phyloP scores from a whole-genome alignment of 2,329 filamentous ascomycete species.

The Diaporthe vaccinii region DNA sequence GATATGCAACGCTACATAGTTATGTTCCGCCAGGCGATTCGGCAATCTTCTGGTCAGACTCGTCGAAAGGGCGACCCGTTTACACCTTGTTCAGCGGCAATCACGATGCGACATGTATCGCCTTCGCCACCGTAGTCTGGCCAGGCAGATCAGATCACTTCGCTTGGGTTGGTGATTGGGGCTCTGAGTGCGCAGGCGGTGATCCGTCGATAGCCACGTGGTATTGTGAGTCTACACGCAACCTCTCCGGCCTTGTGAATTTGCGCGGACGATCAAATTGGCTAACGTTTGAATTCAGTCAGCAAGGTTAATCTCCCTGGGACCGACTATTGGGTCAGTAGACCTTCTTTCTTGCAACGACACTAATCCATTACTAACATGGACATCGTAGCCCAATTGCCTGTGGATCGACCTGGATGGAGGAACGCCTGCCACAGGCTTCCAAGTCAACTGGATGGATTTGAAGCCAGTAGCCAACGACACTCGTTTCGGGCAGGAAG shows the following conservation, averaged over 20 bases:
- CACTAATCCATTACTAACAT: not conserved
- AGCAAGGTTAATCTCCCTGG: not conserved
- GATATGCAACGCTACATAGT: not conserved
- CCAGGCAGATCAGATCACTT: not conserved
- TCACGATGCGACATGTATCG: not conserved
- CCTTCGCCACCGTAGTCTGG: not conserved
- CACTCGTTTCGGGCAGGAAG: not conserved
- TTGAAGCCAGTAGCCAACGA: not conserved
- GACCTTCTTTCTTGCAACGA: not conserved
- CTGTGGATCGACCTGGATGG: not conserved
- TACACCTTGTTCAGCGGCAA: conserved; percentile 7
- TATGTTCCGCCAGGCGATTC: not conserved
- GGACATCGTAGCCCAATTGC: not conserved
- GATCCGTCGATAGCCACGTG: not conserved
- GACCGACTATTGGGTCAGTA: not conserved
- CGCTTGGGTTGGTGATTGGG: conserved; percentile 2
- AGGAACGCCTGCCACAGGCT: not conserved
- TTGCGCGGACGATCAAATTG: no score
- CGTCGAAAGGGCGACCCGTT: not conserved
- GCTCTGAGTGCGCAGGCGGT: not conserved
- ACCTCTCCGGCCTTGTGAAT: not conserved
- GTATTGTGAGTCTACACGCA: not conserved
- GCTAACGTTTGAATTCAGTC: not conserved
- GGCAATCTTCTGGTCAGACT: not conserved
- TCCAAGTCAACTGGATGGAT: not conserved